Evolutionary conservation across 768 basidiomycete species (phyloP).

Genomic region (Ramaria sp.): DNA sequence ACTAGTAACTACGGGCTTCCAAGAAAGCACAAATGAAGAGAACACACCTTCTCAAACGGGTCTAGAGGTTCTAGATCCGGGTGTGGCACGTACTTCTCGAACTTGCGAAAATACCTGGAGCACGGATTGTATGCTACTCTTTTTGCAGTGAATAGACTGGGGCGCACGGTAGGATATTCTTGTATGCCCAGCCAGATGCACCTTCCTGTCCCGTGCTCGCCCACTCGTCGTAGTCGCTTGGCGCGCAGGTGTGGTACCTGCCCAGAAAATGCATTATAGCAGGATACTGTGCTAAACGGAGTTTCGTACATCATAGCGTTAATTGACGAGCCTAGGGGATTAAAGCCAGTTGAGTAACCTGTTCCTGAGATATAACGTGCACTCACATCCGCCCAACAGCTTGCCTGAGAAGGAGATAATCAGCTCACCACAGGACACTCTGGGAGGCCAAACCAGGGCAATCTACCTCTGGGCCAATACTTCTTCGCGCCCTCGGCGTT

Average conservation of each 20-base stretch:
- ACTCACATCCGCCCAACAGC: slow-evolving; percentile 64
- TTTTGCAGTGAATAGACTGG: not conserved
- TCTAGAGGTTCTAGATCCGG: slow-evolving; percentile 41
- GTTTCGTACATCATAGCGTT: slow-evolving; percentile 44
- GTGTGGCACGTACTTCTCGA: slow-evolving; percentile 48
- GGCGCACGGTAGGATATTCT: slow-evolving; percentile 38
- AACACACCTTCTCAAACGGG: slow-evolving; percentile 16
- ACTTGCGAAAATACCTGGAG: slow-evolving; percentile 57
- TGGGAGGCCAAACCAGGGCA: not conserved
- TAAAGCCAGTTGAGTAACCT: not conserved
- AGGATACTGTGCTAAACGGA: too few relatives aligned
- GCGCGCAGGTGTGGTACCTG: slow-evolving; percentile 47
- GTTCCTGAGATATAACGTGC: not conserved
- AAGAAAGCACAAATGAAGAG: not conserved
- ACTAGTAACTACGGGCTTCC: not conserved
- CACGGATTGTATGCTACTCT: not conserved
- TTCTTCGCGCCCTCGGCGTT: slow-evolving; percentile 35
- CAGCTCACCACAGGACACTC: not conserved
- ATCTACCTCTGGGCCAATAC: slow-evolving; percentile 58
- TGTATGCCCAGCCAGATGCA: slow-evolving; percentile 51
- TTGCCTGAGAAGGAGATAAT: slow-evolving; percentile 30
- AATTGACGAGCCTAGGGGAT: slow-evolving; percentile 43
- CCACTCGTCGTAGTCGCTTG: slow-evolving; percentile 64
- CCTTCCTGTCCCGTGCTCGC: slow-evolving; percentile 34
- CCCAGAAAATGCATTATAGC: not conserved